Evolutionary conservation across 2,329 filamentous ascomycete genomes (phyloP), one percentile per base, ranked within the genome.

Genomic region (Chrysoporthe austroafricana): DNA sequence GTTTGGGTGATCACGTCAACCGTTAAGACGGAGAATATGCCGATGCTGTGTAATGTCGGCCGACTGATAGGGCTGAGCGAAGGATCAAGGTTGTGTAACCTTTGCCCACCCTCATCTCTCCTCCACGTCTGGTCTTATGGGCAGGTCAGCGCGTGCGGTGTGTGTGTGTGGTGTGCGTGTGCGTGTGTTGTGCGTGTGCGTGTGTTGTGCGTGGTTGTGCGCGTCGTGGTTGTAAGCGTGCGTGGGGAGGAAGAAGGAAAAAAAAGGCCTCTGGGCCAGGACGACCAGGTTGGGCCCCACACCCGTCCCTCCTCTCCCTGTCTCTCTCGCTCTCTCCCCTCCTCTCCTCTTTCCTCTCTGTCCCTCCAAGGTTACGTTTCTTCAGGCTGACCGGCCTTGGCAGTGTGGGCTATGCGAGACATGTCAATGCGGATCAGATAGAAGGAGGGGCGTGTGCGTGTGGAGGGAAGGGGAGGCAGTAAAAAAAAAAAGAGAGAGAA

Each of bases 1-100:
- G 2, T 36, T 39, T 48, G 32, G 26, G 8, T 62, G 44, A 50
- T 62, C 60, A 62, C 57, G 57, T 43, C 57, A 62, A 62, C 46
- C 16, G 21, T 62, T 50, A 62, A 43, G 32, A 13, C 44, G 44
- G 60, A 26, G 61, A 66, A 69, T 60, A 56, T 66, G 66, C 66
- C 63, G 66, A 68, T 46, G 66, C 64, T 46, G 67, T 69, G 64
- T 54, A 57, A 69, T 65, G 64, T 58, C 59, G 58, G 56, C 61
- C 54, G 60, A 26, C 52, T 66, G 64, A 52, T 69, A 69, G 67
- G 67, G 67, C 67, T 69, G 67, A 69, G 50, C 54, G 64, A 62
- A 58, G 50, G 34, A 62, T 48, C 43, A 43, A 68, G 54, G 64
- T 63, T 42, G 67, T 69, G 67, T 66, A 62, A 69, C 67, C 60